Percentiles rank a stretch among this genome's conserved stretches.
Evolutionary conservation across 768 basidiomycete genomes (phyloP).

Genomic region (Calocybe indica): DNA sequence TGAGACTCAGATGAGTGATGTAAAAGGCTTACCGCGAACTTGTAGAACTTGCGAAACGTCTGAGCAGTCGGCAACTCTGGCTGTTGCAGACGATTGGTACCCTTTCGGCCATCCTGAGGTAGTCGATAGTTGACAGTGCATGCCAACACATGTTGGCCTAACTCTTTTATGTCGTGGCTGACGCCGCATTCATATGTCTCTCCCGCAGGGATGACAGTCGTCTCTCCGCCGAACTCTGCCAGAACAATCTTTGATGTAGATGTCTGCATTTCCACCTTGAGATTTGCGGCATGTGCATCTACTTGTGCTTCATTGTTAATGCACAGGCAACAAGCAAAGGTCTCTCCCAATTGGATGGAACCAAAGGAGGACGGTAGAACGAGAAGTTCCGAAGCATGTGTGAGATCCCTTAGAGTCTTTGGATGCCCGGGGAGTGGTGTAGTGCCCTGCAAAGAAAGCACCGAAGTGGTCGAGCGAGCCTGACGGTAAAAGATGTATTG

Average conservation of each 20-base stretch:
- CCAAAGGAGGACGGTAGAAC: slow-evolving; percentile 83
- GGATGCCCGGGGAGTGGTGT: slow-evolving; percentile 69
- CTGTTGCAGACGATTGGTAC: slow-evolving; percentile 44
- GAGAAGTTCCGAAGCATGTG: slow-evolving; percentile 71
- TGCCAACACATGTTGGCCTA: slow-evolving; percentile 85
- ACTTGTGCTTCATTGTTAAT: slow-evolving; percentile 73
- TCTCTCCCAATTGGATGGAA: slow-evolving; percentile 83
- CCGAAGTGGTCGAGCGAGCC: slow-evolving; percentile 71
- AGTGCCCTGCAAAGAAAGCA: slow-evolving; percentile 70
- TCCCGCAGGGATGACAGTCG: slow-evolving; percentile 41
- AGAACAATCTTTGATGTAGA: slow-evolving; percentile 56
- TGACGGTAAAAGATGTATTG: slow-evolving; percentile 11
- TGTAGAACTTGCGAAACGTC: slow-evolving; percentile 86
- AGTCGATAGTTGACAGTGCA: slow-evolving; percentile 83
- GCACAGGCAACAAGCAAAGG: slow-evolving; percentile 76
- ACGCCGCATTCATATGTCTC: slow-evolving; percentile 65
- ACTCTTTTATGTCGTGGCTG: slow-evolving; percentile 88
- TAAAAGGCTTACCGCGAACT: slow-evolving; percentile 66
- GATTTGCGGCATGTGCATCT: slow-evolving; percentile 54
- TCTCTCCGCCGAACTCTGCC: slow-evolving; percentile 56
- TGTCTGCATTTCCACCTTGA: slow-evolving; percentile 86
- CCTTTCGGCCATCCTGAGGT: slow-evolving; percentile 47
- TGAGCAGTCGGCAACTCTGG: slow-evolving; percentile 50
- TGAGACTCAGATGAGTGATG: not conserved
- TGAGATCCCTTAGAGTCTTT: slow-evolving; percentile 79